Evolutionary conservation across 768 basidiomycete species (phyloP), one percentile per base, ranked within the genome.

Genomic region (Tricholoma furcatifolium): DNA sequence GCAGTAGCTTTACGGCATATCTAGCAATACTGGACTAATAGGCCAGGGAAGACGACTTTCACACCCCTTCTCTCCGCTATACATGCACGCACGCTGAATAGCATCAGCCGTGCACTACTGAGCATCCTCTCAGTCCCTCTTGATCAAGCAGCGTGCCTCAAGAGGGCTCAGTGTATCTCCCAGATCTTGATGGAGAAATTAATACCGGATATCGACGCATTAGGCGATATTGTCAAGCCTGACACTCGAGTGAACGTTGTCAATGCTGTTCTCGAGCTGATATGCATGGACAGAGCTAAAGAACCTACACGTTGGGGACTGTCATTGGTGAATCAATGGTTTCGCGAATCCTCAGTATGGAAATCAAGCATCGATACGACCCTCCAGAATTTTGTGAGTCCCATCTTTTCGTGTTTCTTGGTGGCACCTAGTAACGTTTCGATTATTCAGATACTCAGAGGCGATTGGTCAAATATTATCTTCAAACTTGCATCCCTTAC

Each of bases 1-100:
- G 41, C 53, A 2, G 51, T 51, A 6, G 12, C 20, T 18, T 38
- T 4, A 38, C 36, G 11, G 34, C 35, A 24, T n/a, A 44, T 40
- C 23, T 56, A 84, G 79, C 70, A 77, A 56, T 77, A 78, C 61
- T 84, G 84, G 83, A 67, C 73, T 9, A 59, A 65, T 5, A 63
- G 66, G n/a, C 60, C 67, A 17, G 60, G 65, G 3, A 55, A 67
- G 17, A 56, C 35, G 4, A 54, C 62, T 5, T 70, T 74, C 32
- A 79, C 80, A 4, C 72, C 79, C 2, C 62, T 84, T 4, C 67
- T 79, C 18, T 67, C 70, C 6, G 67, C 73, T 4, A 76, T 85
- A 27, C 73, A 79, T 47, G 66, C 70, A 20, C 75, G 80, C 17
- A 81, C 77, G 50, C 62, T 87, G 12, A 68, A 64, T 34, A 57